phyloP scores from a whole-genome alignment of 345 rosid genomes.

The Gossypium herbaceum region DNA sequence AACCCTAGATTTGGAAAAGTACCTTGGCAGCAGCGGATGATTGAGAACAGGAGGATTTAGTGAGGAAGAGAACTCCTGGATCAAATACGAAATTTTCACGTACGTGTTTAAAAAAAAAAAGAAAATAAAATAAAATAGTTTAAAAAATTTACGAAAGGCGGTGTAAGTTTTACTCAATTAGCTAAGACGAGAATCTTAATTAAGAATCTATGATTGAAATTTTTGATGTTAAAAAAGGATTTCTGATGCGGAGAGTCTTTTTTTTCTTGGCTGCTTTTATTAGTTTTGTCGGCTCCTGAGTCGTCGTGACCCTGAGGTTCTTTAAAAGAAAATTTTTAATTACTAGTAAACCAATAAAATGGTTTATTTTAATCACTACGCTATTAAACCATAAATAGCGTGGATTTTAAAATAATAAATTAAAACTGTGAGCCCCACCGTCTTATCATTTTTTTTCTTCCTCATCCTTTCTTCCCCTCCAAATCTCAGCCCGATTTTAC shows the following conservation, averaged over 20 bases:
- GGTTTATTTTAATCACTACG: too few species aligned
- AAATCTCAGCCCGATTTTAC: too few species aligned
- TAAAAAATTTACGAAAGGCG: background rate
- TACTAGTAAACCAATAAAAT: too few species aligned
- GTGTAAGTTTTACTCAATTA: slow-evolving; percentile 3
- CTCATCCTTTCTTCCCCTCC: too few species aligned
- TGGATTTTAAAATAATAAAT: too few species aligned
- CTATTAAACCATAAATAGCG: too few species aligned
- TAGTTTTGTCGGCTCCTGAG: background rate
- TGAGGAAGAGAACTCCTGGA: background rate
- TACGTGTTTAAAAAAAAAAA: background rate
- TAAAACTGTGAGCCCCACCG: too few species aligned
- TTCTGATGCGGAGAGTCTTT: background rate
- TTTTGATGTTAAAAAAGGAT: background rate
- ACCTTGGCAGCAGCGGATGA: background rate
- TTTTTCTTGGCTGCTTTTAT: background rate
- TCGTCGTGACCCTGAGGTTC: too few species aligned
- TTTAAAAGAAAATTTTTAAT: too few species aligned
- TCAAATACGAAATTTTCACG: background rate
- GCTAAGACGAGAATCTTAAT: background rate
- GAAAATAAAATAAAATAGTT: background rate
- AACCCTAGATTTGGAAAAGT: background rate
- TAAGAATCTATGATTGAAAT: background rate
- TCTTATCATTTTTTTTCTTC: too few species aligned
- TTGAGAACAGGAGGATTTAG: background rate